Evolutionary conservation across 306 rosid species (phyloP).

Genomic region (Ammopiptanthus mongolicus): DNA sequence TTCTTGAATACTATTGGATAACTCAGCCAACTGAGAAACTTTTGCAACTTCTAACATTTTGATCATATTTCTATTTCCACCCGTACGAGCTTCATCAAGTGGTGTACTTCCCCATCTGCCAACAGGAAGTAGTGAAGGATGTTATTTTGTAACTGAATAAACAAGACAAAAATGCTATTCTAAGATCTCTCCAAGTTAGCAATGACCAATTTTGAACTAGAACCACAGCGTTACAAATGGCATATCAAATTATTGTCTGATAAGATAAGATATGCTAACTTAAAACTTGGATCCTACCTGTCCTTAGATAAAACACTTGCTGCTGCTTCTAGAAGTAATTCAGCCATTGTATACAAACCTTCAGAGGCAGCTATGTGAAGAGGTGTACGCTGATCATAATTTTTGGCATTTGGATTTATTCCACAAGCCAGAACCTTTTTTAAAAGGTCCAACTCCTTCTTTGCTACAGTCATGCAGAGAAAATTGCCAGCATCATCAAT

Average conservation of each 20-base stretch:
- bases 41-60: conserved; percentile 52
- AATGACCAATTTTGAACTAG: neutral
- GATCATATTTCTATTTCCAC: conserved; percentile 49
- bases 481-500: conserved; percentile 53
- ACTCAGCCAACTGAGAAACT: conserved; percentile 35
- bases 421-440: conserved; percentile 42
- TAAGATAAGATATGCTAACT: neutral
- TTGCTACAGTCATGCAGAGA: conserved; percentile 49
- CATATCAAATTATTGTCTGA: neutral
- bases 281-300: conserved; percentile 35
- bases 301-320: conserved; percentile 61
- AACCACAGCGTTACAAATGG: neutral
- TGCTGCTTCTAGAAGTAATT: conserved; percentile 52
- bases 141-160: neutral
- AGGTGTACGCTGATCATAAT: conserved; percentile 55
- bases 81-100: conserved; percentile 47
- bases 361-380: conserved; percentile 66
- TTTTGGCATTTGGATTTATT: conserved; percentile 58
- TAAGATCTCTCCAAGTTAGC: neutral
- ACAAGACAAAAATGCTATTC: neutral
- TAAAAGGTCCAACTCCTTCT: conserved; percentile 33
- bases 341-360: conserved; percentile 44
- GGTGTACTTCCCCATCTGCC: conserved; percentile 78
- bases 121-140: neutral
- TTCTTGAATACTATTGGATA: conserved; percentile 27